Percentiles rank a stretch among this genome's conserved stretches.
Conservation (phyloP, 1,139 yeast species). For the Magnusiomyces magnusii region DNA sequence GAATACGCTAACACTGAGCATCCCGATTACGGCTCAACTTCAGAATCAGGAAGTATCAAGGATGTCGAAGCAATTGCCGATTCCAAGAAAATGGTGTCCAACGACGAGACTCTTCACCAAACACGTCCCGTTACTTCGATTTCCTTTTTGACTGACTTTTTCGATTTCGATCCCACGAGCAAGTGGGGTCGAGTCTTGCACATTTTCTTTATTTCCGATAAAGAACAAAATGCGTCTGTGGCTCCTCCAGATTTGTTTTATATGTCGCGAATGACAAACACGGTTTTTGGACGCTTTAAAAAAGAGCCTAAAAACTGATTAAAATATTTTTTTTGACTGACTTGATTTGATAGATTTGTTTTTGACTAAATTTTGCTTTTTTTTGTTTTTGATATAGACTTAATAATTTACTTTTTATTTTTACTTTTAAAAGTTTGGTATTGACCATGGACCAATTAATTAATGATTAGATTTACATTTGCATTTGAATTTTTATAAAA, state of each 20-base stretch:
- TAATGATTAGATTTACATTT: no score
- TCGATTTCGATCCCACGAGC: not conserved
- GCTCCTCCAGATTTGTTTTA: not conserved
- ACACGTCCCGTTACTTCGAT: not conserved
- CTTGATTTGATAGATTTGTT: no score
- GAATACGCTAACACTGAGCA: not conserved
- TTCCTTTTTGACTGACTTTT: not conserved
- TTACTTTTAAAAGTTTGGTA: no score
- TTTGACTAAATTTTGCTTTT: no score
- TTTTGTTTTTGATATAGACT: no score
- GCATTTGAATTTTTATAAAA: no score
- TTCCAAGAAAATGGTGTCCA: not conserved
- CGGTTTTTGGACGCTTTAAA: not conserved
- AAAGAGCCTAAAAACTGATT: no score
- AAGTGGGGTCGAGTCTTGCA: not conserved
- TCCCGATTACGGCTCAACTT: not conserved
- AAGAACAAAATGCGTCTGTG: not conserved
- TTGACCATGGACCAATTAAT: no score
- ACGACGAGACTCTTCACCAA: not conserved
- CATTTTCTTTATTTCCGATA: slow-evolving; percentile 1
- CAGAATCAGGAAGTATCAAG: not conserved
- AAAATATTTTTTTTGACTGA: no score
- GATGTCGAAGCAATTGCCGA: not conserved
- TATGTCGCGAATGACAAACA: not conserved
- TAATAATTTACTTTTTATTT: no score